Evolutionary conservation across 2,329 filamentous ascomycete genomes (phyloP), one percentile per base, ranked within the genome.

Genomic region (Fusarium neocosmosporiellum): DNA sequence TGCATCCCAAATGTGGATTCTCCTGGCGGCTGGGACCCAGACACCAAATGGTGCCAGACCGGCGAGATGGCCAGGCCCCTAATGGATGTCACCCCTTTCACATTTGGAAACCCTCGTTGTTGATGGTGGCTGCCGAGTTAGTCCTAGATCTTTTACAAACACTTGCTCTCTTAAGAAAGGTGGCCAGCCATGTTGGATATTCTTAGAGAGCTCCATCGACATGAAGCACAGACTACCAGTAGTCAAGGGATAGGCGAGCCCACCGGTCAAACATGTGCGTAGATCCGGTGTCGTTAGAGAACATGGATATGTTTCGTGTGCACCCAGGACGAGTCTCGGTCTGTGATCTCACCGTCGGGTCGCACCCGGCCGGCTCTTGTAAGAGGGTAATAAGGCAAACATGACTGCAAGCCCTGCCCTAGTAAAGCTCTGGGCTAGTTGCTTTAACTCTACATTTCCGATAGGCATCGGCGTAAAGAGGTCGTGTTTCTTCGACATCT

Each of bases 1-100:
- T 75, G 70, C 74, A 73, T 75, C 55, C 34, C 27, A 61, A 20
- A 22, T 53, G 68, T 73, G 71, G 71, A 50, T 58, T 70, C 58
- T 57, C 57, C 70, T 60, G 48, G 60, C n/a, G 29, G 59, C 58
- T 61, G 43, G 63, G 63, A 46, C 14, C 46, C 27, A 18, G 39
- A 57, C 66, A 59, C 48, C 48, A 57, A 48, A 27, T 50, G 46
- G 27, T 48, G 36, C 29, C 34, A 70, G 36, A 20, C 59, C 39
- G 48, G 34, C 43, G 33, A 57, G 41, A 57, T 63, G 46, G 41
- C 61, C 59, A 4, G 46, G 27, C 48, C 46, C 43, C 41, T 57
- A 48, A 33, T 29, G 46, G 46, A 50, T 36, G 39, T 59, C 67
- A 48, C 67, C 71, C 71, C 71, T 72, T 72, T 66, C 59, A 36